These are phyloP conservation scores for Kockiozyma suomiensis DNA, from an alignment of 805 yeast genomes.

Conservation along the genomic window DNA sequence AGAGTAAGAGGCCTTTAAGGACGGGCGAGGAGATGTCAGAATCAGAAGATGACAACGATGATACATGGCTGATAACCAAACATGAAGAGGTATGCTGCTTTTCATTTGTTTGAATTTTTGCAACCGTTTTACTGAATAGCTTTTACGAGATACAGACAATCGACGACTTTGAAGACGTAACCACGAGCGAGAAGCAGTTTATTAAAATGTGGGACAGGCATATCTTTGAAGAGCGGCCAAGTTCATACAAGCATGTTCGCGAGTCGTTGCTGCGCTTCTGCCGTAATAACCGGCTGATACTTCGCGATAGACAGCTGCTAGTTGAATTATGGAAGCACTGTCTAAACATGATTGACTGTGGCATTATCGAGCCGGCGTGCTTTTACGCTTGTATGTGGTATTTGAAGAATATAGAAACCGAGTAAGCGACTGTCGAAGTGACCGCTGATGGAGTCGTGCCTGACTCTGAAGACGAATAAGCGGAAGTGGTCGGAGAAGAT, in stretches of 20 bases:
- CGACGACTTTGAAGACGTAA: constrained; percentile 32
- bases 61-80: constrained; percentile 24
- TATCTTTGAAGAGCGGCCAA: constrained; percentile 30
- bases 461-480: background rate
- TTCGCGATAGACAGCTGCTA: constrained; percentile 8
- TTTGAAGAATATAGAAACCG: constrained; percentile 12
- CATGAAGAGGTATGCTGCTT: constrained; percentile 25
- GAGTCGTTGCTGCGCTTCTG: constrained; percentile 29
- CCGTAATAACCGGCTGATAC: constrained; percentile 12
- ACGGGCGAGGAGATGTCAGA: constrained; percentile 30
- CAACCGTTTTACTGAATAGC: background rate
- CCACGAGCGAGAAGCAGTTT: constrained; percentile 24
- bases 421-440: constrained; percentile 1
- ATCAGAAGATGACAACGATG: constrained; percentile 29
- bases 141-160: constrained; percentile 14
- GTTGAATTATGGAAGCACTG: constrained; percentile 32
- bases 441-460: background rate
- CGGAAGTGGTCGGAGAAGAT: background rate
- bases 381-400: constrained; percentile 29
- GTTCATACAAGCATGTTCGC: constrained; percentile 23
- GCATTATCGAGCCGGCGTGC: constrained; percentile 29
- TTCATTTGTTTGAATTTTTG: background rate
- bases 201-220: constrained; percentile 31
- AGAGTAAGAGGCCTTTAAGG: constrained; percentile 17
- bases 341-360: constrained; percentile 24